Evolutionary conservation across 1,284 basidiomycete genomes (phyloP).

Genomic region (Boletus sp.): DNA sequence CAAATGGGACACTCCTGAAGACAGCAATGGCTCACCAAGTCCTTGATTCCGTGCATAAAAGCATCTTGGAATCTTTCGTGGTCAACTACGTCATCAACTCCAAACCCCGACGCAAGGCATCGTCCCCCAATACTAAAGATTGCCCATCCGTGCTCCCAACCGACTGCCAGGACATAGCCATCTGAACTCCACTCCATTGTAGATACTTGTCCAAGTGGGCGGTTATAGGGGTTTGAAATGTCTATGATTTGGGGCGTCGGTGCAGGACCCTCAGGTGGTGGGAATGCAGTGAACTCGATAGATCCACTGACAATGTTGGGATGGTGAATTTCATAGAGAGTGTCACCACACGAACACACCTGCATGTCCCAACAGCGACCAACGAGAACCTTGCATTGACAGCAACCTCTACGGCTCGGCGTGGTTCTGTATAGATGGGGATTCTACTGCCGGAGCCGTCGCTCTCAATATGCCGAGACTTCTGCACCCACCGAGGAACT

Average conservation of each 20-base stretch:
- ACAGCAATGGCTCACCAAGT: constrained; percentile 47
- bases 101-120: constrained; percentile 74
- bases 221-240: constrained; percentile 54
- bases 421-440: constrained; percentile 57
- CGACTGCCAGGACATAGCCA: constrained; percentile 95
- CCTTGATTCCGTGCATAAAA: constrained; percentile 78
- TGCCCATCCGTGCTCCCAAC: constrained; percentile 87
- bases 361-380: constrained; percentile 75
- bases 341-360: constrained; percentile 38
- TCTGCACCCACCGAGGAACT: constrained; percentile 72
- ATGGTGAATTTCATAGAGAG: constrained; percentile 1
- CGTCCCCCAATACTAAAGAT: constrained; percentile 90
- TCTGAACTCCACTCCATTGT: constrained; percentile 90
- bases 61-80: constrained; percentile 69
- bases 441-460: constrained; percentile 32
- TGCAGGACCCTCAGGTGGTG: constrained; percentile 50
- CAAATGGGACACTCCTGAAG: neutral
- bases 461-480: constrained; percentile 52
- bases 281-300: constrained; percentile 62
- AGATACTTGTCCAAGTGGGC: constrained; percentile 67
- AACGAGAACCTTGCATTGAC: constrained; percentile 85
- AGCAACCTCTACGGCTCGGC: constrained; percentile 59
- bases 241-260: constrained; percentile 54
- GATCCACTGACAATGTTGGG: constrained; percentile 43
- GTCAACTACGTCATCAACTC: constrained; percentile 62